A percentile compares a stretch with the other conserved stretches of the same genome.
Evolutionary conservation across 2,329 filamentous ascomycete species (phyloP).

Genomic region (Pseudogymnoascus sp.): DNA sequence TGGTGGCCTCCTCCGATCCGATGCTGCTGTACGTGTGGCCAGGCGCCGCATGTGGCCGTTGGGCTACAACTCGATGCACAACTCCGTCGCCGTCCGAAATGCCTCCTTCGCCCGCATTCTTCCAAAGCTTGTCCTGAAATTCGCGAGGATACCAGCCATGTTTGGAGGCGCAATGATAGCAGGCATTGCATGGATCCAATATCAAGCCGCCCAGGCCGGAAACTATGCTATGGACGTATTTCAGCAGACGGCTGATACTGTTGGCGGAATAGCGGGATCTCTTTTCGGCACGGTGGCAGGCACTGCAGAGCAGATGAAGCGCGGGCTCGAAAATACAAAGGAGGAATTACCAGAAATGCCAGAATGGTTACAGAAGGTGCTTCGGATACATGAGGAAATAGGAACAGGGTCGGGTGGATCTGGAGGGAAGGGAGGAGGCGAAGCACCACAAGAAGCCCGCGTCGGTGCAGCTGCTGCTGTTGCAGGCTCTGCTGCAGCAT

Average conservation of each 20-base stretch:
- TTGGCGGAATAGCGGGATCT: conserved; percentile 57
- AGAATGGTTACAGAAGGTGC: conserved; percentile 71
- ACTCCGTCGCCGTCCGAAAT: conserved; percentile 57
- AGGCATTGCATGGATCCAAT: conserved; percentile 85
- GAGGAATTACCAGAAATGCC: conserved; percentile 57
- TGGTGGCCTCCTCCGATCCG: conserved; percentile 59
- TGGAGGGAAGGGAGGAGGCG: conserved; percentile 32
- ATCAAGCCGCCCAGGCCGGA: conserved; percentile 80
- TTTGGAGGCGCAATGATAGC: conserved; percentile 84
- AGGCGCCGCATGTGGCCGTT: conserved; percentile 65
- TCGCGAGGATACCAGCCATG: conserved; percentile 78
- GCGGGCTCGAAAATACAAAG: conserved; percentile 77
- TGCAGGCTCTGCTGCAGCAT: conserved; percentile 66
- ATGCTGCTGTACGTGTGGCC: conserved; percentile 52
- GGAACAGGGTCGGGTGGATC: conserved; percentile 34
- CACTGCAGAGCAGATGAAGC: conserved; percentile 68
- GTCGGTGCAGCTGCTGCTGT: conserved; percentile 52
- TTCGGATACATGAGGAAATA: conserved; percentile 52
- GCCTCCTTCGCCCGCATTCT: conserved; percentile 58
- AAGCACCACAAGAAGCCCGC: conserved; percentile 51
- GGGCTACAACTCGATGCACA: conserved; percentile 72
- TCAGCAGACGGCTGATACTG: conserved; percentile 61
- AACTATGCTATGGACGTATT: conserved; percentile 71
- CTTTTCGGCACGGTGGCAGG: conserved; percentile 65
- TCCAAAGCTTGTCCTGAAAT: conserved; percentile 84